These are phyloP conservation scores for Huntiella savannae DNA, from an alignment of 2,329 filamentous ascomycete genomes.

Conservation along the genomic window DNA sequence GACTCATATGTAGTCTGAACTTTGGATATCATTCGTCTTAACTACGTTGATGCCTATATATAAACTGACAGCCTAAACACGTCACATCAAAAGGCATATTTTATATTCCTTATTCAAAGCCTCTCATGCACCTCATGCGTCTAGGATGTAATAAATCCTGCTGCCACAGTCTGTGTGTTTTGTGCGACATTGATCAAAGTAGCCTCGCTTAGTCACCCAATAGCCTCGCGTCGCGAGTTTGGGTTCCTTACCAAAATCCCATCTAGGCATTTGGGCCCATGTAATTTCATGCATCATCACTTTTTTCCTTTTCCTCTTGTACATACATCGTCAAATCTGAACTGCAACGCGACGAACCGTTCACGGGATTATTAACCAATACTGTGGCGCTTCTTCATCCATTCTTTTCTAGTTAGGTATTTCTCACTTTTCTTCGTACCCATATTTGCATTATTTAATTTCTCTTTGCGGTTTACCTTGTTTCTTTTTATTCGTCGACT, in stretches of 20 bases:
- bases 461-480: constrained; percentile 4
- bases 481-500: not conserved
- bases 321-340: not conserved
- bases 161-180: no score
- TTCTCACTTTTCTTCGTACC: not conserved
- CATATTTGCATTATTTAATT: constrained; percentile 1
- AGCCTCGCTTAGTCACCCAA: constrained; percentile 10
- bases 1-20: no score
- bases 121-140: no score
- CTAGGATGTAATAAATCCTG: no score
- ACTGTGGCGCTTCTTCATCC: constrained; percentile 5
- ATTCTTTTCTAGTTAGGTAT: constrained; percentile 5
- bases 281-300: not conserved
- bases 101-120: no score
- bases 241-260: not conserved
- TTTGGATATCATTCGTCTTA: no score
- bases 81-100: no score
- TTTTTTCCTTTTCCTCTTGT: not conserved
- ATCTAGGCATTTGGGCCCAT: not conserved
- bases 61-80: no score
- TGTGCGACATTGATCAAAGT: no score
- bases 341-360: constrained; percentile 8
- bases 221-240: constrained; percentile 10
- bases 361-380: not conserved
- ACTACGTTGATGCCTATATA: no score